These are phyloP conservation scores for Fraxinus dipetala DNA, from an alignment of 305 asterid genomes.

Conservation along the genomic window DNA sequence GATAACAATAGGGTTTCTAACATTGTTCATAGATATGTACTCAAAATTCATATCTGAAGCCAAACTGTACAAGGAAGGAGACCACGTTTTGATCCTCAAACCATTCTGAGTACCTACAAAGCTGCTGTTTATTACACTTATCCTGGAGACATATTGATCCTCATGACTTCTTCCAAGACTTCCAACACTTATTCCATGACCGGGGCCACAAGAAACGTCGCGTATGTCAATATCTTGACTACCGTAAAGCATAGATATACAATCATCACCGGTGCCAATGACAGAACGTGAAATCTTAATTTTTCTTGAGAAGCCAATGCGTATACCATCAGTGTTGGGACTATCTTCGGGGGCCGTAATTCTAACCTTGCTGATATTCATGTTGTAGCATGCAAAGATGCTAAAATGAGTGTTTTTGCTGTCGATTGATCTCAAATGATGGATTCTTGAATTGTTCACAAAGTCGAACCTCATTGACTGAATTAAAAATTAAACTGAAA, in stretches of 20 bases:
- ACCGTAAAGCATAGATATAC: constrained; percentile 53
- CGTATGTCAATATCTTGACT: constrained; percentile 39
- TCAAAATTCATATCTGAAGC: constrained; percentile 34
- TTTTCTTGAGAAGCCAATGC: constrained; percentile 39
- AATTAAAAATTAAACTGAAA: background rate
- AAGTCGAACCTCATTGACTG: constrained; percentile 56
- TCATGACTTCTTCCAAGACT: constrained; percentile 43
- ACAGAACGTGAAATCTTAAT: constrained; percentile 30
- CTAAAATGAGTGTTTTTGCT: constrained; percentile 54
- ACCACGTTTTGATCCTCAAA: constrained; percentile 57
- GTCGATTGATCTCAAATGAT: constrained; percentile 45
- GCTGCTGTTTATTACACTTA: constrained; percentile 34
- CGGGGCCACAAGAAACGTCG: constrained; percentile 51
- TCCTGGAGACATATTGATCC: constrained; percentile 25
- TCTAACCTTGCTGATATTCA: constrained; percentile 36
- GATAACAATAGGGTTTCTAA: constrained; percentile 43
- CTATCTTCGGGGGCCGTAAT: constrained; percentile 47
- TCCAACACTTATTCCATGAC: constrained; percentile 67
- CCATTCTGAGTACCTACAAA: constrained; percentile 43
- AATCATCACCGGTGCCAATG: constrained; percentile 61
- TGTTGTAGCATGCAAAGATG: constrained; percentile 40
- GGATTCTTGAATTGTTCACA: constrained; percentile 36
- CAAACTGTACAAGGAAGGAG: constrained; percentile 30
- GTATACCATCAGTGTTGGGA: constrained; percentile 73
- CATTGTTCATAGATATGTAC: constrained; percentile 37